These are phyloP conservation scores for Delitschia confertaspora DNA, from an alignment of 495 filamentous ascomycete species.

Conservation along the genomic window DNA sequence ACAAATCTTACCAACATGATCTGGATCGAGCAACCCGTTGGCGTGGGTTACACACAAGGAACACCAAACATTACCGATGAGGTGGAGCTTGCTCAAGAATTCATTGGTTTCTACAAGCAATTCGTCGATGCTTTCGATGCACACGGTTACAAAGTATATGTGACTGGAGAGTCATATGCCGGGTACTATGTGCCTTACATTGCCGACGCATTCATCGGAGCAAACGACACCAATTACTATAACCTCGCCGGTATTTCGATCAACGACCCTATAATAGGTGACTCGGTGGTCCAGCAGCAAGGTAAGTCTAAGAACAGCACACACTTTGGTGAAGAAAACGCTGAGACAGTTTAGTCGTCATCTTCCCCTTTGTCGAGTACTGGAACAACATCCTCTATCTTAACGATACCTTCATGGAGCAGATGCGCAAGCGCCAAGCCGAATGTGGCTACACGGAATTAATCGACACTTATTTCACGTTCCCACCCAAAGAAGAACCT, in stretches of 20 bases:
- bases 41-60: constrained; percentile 63
- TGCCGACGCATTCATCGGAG: constrained; percentile 61
- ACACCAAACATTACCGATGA: constrained; percentile 53
- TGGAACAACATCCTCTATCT: constrained; percentile 52
- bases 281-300: constrained; percentile 41
- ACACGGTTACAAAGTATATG: constrained; percentile 55
- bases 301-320: constrained; percentile 25
- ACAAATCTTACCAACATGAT: constrained; percentile 68
- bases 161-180: constrained; percentile 43
- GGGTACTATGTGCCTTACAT: constrained; percentile 77
- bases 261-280: constrained; percentile 57
- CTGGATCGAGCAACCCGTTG: constrained; percentile 69
- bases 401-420: constrained; percentile 54
- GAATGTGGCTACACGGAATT: constrained; percentile 60
- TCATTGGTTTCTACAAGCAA: constrained; percentile 44
- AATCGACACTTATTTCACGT: constrained; percentile 52
- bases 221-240: constrained; percentile 57
- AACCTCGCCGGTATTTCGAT: constrained; percentile 59
- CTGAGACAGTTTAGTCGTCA: constrained; percentile 50
- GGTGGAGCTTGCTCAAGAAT: constrained; percentile 55
- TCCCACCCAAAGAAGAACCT: constrained; percentile 50
- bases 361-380: constrained; percentile 55
- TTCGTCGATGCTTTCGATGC: constrained; percentile 61
- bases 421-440: constrained; percentile 47
- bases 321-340: no score